phyloP scores from a whole-genome alignment of 2,329 filamentous ascomycete species.

The Ilyonectria mors-panacis region DNA sequence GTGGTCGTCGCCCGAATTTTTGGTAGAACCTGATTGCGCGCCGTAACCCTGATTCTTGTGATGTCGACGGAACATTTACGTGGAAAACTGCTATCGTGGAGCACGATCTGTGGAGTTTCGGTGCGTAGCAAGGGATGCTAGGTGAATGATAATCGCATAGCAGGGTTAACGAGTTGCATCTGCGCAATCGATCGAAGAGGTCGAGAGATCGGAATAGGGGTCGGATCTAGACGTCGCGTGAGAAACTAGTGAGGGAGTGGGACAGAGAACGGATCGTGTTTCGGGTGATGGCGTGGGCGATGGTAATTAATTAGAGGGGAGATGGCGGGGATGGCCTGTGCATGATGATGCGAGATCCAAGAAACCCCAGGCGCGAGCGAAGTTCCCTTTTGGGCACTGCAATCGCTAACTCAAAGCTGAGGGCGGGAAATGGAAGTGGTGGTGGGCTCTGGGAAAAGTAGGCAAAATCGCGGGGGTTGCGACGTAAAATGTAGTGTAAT shows the following conservation, averaged over 20 bases:
- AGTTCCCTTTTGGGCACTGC: slow-evolving; percentile 15
- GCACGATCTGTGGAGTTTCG: slow-evolving; percentile 25
- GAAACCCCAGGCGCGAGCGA: slow-evolving; percentile 15
- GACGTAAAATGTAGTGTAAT: slow-evolving; percentile 30
- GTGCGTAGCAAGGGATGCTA: slow-evolving; percentile 20
- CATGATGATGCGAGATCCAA: slow-evolving; percentile 42
- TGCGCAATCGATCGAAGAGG: slow-evolving; percentile 7
- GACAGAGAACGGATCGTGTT: slow-evolving; percentile 31
- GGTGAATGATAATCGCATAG: slow-evolving; percentile 23
- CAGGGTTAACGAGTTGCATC: slow-evolving; percentile 19
- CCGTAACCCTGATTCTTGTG: slow-evolving; percentile 51
- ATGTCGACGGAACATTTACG: slow-evolving; percentile 58
- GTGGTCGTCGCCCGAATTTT: slow-evolving; percentile 38
- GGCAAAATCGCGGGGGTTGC: slow-evolving; percentile 23
- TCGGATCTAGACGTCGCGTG: slow-evolving; percentile 26
- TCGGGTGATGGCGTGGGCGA: slow-evolving; percentile 29
- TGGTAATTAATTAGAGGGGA: slow-evolving; percentile 38
- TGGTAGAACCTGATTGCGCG: slow-evolving; percentile 36
- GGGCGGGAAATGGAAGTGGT: not conserved
- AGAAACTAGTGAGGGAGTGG: slow-evolving; percentile 26
- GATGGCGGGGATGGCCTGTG: slow-evolving; percentile 37
- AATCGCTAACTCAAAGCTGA: slow-evolving; percentile 18
- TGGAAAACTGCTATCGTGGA: slow-evolving; percentile 38
- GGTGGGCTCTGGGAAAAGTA: slow-evolving; percentile 18
- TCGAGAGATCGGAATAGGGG: slow-evolving; percentile 19